Evolutionary conservation across 2,329 filamentous ascomycete species (phyloP).

Genomic region (Exserohilum turcica): DNA sequence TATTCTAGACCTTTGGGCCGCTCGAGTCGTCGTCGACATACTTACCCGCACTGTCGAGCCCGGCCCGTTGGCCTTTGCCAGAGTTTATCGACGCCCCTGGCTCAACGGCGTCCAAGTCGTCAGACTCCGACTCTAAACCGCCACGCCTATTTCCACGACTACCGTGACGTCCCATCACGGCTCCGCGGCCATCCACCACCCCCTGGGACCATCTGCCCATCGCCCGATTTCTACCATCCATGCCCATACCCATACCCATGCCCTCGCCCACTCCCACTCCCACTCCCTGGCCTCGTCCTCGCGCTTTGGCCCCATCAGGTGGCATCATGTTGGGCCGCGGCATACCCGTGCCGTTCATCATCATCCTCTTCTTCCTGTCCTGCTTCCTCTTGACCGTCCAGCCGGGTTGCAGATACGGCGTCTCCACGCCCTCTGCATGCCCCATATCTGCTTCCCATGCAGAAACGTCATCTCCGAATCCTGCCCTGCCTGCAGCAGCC

Average conservation of each 20-base stretch:
- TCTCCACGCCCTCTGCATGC: constrained; percentile 12
- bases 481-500: constrained; percentile 6
- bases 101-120: constrained; percentile 5
- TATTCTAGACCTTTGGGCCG: background rate
- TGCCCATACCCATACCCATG: constrained; percentile 2
- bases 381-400: constrained; percentile 3
- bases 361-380: background rate
- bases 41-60: constrained; percentile 4
- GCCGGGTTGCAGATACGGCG: constrained; percentile 8
- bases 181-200: constrained; percentile 8
- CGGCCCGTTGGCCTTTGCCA: constrained; percentile 1
- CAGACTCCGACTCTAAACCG: constrained; percentile 4
- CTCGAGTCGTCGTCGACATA: too few species aligned
- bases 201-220: background rate
- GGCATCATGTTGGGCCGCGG: constrained; percentile 7
- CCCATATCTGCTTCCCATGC: constrained; percentile 13
- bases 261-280: background rate
- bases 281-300: too few species aligned
- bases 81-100: background rate
- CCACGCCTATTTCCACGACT: constrained; percentile 4
- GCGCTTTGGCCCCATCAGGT: constrained; percentile 1
- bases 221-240: background rate
- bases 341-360: constrained; percentile 5
- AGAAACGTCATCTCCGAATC: constrained; percentile 15
- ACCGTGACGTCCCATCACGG: background rate